These are phyloP conservation scores for Paxillus involutus DNA, from an alignment of 768 basidiomycete species.

Conservation along the genomic window DNA sequence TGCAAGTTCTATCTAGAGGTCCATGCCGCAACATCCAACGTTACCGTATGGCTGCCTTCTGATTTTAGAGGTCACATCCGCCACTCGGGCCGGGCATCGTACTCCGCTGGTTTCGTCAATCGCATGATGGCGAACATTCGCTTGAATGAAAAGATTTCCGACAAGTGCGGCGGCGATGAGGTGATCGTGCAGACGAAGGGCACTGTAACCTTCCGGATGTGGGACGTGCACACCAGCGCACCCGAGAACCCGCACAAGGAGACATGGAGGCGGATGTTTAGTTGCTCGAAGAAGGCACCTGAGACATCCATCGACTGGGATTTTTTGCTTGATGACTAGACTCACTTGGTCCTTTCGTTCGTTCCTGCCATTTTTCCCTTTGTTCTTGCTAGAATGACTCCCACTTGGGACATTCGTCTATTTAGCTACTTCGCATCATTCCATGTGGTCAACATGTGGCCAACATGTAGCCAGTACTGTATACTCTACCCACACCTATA, in stretches of 20 bases:
- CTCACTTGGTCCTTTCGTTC: constrained; percentile 6
- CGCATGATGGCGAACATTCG: constrained; percentile 56
- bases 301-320: constrained; percentile 71
- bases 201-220: constrained; percentile 70
- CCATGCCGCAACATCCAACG: constrained; percentile 61
- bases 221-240: constrained; percentile 67
- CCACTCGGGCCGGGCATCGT: constrained; percentile 48
- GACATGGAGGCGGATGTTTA: constrained; percentile 61
- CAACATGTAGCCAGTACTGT: not conserved
- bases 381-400: constrained; percentile 7
- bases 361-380: constrained; percentile 7
- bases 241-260: constrained; percentile 67
- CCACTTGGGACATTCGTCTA: constrained; percentile 19
- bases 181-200: constrained; percentile 64
- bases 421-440: constrained; percentile 13
- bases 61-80: constrained; percentile 74
- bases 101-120: constrained; percentile 75
- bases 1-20: constrained; percentile 65
- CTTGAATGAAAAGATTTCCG: constrained; percentile 41
- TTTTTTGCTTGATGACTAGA: constrained; percentile 70
- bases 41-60: constrained; percentile 77
- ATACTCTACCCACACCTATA: constrained; percentile 11
- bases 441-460: constrained; percentile 31
- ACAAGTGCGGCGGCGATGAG: constrained; percentile 51
- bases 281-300: constrained; percentile 52